Conservation (phyloP, 768 basidiomycete genomes). For the Sistotremastrum niveocremeum region DNA sequence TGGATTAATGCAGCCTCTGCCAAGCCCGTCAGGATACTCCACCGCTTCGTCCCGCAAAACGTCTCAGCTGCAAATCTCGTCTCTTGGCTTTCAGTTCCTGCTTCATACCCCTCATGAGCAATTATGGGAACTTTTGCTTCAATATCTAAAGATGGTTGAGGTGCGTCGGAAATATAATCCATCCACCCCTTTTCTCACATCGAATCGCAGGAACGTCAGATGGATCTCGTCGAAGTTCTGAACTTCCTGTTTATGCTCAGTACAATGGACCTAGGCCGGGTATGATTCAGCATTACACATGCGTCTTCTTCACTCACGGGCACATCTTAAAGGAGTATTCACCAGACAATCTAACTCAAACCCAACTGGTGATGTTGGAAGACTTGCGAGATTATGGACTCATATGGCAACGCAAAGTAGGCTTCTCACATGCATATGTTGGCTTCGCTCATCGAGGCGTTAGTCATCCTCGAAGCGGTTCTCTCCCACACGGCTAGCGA, state of each 20-base stretch:
- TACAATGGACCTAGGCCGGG: slow-evolving; percentile 87
- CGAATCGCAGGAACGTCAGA: slow-evolving; percentile 53
- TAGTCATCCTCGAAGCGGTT: slow-evolving; percentile 57
- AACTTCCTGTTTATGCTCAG: slow-evolving; percentile 95
- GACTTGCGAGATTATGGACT: slow-evolving; percentile 93
- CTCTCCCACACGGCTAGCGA: slow-evolving; percentile 88
- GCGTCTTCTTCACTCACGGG: slow-evolving; percentile 4
- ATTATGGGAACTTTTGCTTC: slow-evolving; percentile 86
- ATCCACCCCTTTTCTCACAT: background rate
- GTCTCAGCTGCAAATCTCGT: slow-evolving; percentile 67
- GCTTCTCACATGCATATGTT: slow-evolving; percentile 11
- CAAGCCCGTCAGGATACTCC: slow-evolving; percentile 37
- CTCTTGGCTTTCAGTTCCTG: slow-evolving; percentile 90
- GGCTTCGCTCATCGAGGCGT: slow-evolving; percentile 23
- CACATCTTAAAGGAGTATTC: slow-evolving; percentile 62
- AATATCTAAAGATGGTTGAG: slow-evolving; percentile 80
- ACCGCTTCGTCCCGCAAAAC: slow-evolving; percentile 23
- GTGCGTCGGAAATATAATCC: slow-evolving; percentile 23
- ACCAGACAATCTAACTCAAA: slow-evolving; percentile 61
- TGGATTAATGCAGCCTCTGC: slow-evolving; percentile 56
- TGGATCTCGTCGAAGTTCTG: slow-evolving; percentile 88
- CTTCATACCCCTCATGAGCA: slow-evolving; percentile 90
- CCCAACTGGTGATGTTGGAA: slow-evolving; percentile 76
- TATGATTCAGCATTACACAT: slow-evolving; percentile 20
- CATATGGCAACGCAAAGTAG: slow-evolving; percentile 71